These are phyloP conservation scores for Orbilia blumenaviensis DNA, from an alignment of 2,329 filamentous ascomycete species.

Conservation along the genomic window DNA sequence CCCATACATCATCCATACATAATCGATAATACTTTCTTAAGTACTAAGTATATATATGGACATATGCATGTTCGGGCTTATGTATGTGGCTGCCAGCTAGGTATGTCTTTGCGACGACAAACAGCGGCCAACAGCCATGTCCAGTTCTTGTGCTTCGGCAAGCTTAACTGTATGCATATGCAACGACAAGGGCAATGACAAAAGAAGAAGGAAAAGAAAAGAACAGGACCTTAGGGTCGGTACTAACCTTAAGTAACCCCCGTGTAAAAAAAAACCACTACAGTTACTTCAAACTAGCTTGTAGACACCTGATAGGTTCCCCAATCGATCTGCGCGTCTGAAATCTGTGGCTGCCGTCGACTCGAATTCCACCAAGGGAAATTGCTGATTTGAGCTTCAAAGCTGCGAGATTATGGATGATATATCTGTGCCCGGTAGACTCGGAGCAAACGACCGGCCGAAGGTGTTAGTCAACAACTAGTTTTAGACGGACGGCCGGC, in stretches of 20 bases:
- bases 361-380: not conserved
- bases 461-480: conserved; percentile 19
- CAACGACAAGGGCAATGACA: conserved; percentile 13
- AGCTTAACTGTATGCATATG: conserved; percentile 35
- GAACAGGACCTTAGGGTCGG: not conserved
- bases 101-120: conserved; percentile 7
- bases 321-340: conserved; percentile 48
- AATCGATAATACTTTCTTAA: not conserved
- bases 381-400: conserved; percentile 29
- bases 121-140: not conserved
- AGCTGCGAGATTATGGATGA: not conserved
- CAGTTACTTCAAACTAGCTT: conserved; percentile 1
- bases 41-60: not conserved
- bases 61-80: not conserved
- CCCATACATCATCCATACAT: not conserved
- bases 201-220: conserved; percentile 15
- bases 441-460: conserved; percentile 40
- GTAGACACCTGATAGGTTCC: conserved; percentile 34
- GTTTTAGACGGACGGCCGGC: conserved; percentile 39
- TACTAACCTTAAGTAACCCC: conserved; percentile 34
- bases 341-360: conserved; percentile 8
- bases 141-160: conserved; percentile 36
- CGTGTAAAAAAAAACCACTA: conserved; percentile 17
- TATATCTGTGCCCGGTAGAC: conserved; percentile 18
- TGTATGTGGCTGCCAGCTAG: conserved; percentile 31